These are phyloP conservation scores for Chlorella sp. DNA, from an alignment of 139 green algal species.

Conservation along the genomic window DNA sequence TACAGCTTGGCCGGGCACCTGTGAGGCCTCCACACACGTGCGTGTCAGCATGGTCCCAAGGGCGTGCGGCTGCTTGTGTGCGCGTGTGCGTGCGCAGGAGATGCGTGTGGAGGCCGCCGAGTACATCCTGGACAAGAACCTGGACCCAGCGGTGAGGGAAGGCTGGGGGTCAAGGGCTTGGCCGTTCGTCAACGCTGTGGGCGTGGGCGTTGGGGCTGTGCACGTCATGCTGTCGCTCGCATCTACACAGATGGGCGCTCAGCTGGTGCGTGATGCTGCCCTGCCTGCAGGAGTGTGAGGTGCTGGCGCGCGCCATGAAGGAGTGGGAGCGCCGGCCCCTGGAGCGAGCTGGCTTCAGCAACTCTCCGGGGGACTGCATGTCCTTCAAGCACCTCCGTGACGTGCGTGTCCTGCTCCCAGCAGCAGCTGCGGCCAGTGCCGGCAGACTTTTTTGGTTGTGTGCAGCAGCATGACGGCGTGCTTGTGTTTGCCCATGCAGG, in stretches of 20 bases:
- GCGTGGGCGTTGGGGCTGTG: too few relatives aligned
- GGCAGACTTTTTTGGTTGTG: too few relatives aligned
- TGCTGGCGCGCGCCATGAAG: slow-evolving; percentile 68
- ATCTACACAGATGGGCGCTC: too few relatives aligned
- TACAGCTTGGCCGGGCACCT: too few relatives aligned
- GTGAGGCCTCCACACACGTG: too few relatives aligned
- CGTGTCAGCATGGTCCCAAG: neutral
- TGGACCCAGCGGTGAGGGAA: slow-evolving; percentile 32
- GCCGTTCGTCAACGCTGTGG: too few relatives aligned
- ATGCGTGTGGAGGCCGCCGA: slow-evolving; percentile 32
- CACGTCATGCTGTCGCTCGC: too few relatives aligned
- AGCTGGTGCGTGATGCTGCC: too few relatives aligned
- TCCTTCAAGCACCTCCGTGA: slow-evolving; percentile 82
- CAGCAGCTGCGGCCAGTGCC: too few relatives aligned
- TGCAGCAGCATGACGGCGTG: neutral
- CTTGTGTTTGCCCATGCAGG: neutral
- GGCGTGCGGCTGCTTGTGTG: neutral
- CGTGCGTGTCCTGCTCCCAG: too few relatives aligned
- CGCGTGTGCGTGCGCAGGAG: slow-evolving; percentile 11
- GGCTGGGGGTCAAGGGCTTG: too few relatives aligned
- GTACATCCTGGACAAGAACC: slow-evolving; percentile 47
- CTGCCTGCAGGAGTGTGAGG: slow-evolving; percentile 34
- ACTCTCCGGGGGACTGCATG: slow-evolving; percentile 62
- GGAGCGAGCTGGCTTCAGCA: slow-evolving; percentile 51
- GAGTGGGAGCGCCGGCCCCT: slow-evolving; percentile 61